phyloP scores from a whole-genome alignment of 106 monocot genomes.

The Platanthera guangdongensis region DNA sequence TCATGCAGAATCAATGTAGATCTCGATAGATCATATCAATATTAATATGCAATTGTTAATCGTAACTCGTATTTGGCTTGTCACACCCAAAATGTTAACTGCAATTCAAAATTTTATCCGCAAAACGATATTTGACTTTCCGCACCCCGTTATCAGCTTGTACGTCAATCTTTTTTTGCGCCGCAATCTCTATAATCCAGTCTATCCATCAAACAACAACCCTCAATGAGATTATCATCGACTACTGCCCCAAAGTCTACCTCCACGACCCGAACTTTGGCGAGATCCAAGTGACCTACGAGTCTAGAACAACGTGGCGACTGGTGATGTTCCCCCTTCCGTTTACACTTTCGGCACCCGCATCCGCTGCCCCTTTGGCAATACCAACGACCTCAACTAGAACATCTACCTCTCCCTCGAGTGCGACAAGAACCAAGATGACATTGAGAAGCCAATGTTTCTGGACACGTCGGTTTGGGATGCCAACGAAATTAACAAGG shows the following conservation, averaged over 20 bases:
- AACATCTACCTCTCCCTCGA: conserved; percentile 72
- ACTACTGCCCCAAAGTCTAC: conserved; percentile 53
- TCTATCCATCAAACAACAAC: conserved; percentile 15
- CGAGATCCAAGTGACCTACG: conserved; percentile 53
- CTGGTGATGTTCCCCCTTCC: conserved; percentile 43
- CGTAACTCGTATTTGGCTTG: too few species aligned
- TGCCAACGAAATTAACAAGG: conserved; percentile 50
- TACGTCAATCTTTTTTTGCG: too few species aligned
- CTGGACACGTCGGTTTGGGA: conserved; percentile 68
- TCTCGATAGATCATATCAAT: too few species aligned
- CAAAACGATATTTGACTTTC: too few species aligned
- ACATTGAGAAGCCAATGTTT: conserved; percentile 61
- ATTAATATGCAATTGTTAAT: too few species aligned
- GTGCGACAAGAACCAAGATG: conserved; percentile 54
- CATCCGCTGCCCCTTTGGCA: conserved; percentile 39
- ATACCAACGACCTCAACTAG: conserved; percentile 62
- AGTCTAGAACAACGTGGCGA: conserved; percentile 55
- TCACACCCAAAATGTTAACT: too few species aligned
- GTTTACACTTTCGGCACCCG: conserved; percentile 43
- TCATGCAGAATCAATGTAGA: too few species aligned
- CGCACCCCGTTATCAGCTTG: too few species aligned
- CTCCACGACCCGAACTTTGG: conserved; percentile 30
- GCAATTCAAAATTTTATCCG: too few species aligned
- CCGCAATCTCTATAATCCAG: not conserved
- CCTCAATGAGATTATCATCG: conserved; percentile 43